Base-by-base conservation (phyloP, 148 eudicot genomes). In the Euryodendron excelsum region DNA sequence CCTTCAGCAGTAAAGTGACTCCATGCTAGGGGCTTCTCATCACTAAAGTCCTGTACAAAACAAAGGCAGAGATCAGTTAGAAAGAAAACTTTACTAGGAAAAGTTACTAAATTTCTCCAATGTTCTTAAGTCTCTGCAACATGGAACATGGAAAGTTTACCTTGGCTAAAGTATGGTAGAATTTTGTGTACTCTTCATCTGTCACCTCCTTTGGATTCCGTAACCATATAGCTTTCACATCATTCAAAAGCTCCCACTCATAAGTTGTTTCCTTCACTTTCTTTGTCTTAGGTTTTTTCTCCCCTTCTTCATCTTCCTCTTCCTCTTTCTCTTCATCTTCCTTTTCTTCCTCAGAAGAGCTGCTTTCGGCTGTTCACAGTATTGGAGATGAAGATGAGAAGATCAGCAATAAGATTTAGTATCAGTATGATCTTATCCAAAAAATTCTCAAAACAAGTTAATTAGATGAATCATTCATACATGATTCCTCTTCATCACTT, bases 1-100 rank as follows among this genome's bases (percentile, higher is more conserved):
- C 98, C 99, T 89, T 96, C 99, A 72, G 99, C 99, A 33, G 61
- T 90, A 53, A 96, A 96, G 86, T 96, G 99, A 85, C 97, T 96
- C 99, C 99, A 93, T 28, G 97, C 73, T 77, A 96, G 63, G 28
- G 99, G 99, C 85, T 96, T 96, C 74, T 96, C 99, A 5, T 93
- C 97, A 69, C 91, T 66, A 63, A 96, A 92, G 83, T 96, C 99
- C 99, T 96, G 86, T 41, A 27, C n/a, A n/a, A 45, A 53, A 45
- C 78, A 52, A 86, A 44, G 56, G 13, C 39, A 50, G 37, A 23
- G 15, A 11, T 41, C 58, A 75, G 52, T 30, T 68, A 36, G 30
- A 30, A 28, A 21, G n/a, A 67, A 36, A 30, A 20, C 72, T 15
- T 28, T n/a, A n/a, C n/a, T n/a, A n/a, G 14, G 27, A 4, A 12